Base-by-base conservation (phyloP, 169 alveolate genomes). In the Cryptosporidium bovis region DNA sequence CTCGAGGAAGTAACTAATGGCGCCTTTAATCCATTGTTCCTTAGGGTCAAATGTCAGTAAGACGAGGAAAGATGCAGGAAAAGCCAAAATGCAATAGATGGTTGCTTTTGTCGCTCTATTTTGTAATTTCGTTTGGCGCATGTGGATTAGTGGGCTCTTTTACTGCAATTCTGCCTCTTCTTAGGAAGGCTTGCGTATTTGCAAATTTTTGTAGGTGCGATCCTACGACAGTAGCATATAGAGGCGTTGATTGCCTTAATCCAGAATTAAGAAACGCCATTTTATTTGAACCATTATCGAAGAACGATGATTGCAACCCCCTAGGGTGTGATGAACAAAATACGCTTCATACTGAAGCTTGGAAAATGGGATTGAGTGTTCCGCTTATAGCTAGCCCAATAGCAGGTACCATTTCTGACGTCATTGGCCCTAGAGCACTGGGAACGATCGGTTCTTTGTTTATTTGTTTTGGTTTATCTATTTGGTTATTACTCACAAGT, bases 121-220 rank as follows among this genome's bases (percentile, higher is more conserved):
- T 77, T 44, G 18, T 62, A 24, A 77, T 77, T 20, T 77, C 87
- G 24, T 60, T 77, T 77, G 71, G 71, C 31, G 87, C 64, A 77
- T 77, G 87, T 36, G 87, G 87, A 20, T 24, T 77, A 8, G 87
- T 77, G 10, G 87, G 77, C 16, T 77, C 87, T n/a, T 77, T 60
- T 62, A 77, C 87, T 20, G 87, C 87, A 15, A 77, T 77, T 60
- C 44, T 77, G 46, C 87, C 87, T 20, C 65, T 77, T 15, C 87
- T 77, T 36, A 24, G 87, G 15, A 77, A 48, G 24, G 77, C 87
- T 27, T 77, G 87, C 40, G 40, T 77, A 4, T 62, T 77, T 24
- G 40, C 87, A 8, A 77, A 77, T 24, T 60, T 77, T 15, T 77
- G 87, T 46, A 56, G 87, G 64, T 77, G 87, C 50, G 87, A 77